phyloP scores from a whole-genome alignment of 2,329 filamentous ascomycete species.

The Penicillium sp. region DNA sequence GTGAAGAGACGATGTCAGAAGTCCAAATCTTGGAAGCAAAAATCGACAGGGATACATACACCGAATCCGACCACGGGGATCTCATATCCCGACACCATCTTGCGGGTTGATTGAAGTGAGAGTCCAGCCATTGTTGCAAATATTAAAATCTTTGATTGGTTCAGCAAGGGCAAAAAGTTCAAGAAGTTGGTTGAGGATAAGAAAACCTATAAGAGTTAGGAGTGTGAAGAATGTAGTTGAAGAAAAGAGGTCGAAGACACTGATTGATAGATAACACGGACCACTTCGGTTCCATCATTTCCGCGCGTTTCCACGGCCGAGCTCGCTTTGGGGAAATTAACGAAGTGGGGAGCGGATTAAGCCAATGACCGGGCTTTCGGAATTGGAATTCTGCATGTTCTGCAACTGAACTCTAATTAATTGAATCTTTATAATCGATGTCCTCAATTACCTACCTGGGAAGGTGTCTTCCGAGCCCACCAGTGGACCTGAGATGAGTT shows the following conservation, averaged over 20 bases:
- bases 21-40: not conserved
- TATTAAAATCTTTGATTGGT: not conserved
- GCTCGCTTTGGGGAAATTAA: not conserved
- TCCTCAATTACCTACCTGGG: no score
- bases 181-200: not conserved
- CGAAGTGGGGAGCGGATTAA: not conserved
- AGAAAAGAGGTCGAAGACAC: not conserved
- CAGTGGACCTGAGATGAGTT: no score
- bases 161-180: not conserved
- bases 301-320: constrained; percentile 1
- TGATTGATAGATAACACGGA: constrained; percentile 12
- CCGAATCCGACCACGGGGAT: constrained; percentile 46
- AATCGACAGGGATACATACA: constrained; percentile 27
- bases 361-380: not conserved
- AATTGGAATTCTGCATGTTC: not conserved
- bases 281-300: constrained; percentile 13
- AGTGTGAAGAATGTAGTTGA: not conserved
- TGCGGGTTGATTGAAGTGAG: constrained; percentile 38
- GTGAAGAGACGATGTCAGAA: constrained; percentile 6
- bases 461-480: no score
- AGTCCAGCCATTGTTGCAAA: constrained; percentile 26
- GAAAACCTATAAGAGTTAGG: no score
- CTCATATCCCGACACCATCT: constrained; percentile 41
- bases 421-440: no score
- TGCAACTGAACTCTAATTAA: no score